phyloP scores from a whole-genome alignment of 148 eudicot species.

The Chenopodium album region DNA sequence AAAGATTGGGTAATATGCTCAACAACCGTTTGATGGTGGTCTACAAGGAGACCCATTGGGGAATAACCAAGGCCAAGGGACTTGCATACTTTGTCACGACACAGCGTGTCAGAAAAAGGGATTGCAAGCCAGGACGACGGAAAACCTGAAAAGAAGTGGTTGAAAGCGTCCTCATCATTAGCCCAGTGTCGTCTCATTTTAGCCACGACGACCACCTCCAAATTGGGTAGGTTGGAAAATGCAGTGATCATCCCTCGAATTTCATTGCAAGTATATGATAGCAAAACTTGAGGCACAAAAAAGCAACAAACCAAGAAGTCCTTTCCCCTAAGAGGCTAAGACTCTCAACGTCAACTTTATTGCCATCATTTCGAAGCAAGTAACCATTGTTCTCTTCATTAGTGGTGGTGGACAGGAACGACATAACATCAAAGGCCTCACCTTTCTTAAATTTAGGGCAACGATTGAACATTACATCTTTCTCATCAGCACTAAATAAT shows the following conservation, averaged over 20 bases:
- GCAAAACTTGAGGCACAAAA: background rate
- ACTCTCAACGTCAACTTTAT: background rate
- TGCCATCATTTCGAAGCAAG: background rate
- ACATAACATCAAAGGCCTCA: background rate
- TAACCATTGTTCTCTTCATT: background rate
- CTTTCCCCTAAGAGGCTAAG: background rate
- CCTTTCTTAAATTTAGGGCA: too few species aligned
- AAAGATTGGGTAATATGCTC: background rate
- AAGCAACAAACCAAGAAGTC: slow-evolving; percentile 8
- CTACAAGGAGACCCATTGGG: background rate
- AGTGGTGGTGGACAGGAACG: background rate
- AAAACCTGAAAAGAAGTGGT: slow-evolving; percentile 5
- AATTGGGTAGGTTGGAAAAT: background rate
- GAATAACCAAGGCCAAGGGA: background rate
- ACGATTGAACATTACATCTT: too few species aligned
- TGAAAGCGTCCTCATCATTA: background rate
- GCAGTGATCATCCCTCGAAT: too few species aligned
- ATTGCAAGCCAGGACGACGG: slow-evolving; percentile 17
- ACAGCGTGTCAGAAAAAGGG: background rate
- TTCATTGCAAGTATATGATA: too few species aligned
- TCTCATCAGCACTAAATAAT: too few species aligned
- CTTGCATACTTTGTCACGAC: background rate
- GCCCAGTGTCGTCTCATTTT: background rate
- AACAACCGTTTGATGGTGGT: background rate
- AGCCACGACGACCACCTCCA: slow-evolving; percentile 1